A percentile compares a stretch with the other conserved stretches of the same genome.
These are phyloP conservation scores for Cystoderma amianthinum DNA, from an alignment of 768 basidiomycete genomes.

Conservation along the genomic window DNA sequence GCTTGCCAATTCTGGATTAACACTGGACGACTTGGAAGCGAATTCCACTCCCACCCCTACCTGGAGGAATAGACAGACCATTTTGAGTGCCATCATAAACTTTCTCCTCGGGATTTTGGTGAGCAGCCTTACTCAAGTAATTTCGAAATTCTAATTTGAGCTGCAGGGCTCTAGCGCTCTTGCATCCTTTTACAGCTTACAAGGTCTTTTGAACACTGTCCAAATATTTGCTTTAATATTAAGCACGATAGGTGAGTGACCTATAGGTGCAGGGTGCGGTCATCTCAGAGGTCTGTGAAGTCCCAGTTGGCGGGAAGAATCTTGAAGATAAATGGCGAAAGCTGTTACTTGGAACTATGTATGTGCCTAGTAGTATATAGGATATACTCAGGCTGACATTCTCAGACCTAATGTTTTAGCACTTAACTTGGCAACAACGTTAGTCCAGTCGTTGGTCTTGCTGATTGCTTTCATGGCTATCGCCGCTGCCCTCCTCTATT, in stretches of 20 bases:
- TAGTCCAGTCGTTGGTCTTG: slow-evolving; percentile 52
- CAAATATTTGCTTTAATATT: slow-evolving; percentile 69
- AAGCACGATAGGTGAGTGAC: slow-evolving; percentile 48
- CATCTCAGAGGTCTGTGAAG: slow-evolving; percentile 14
- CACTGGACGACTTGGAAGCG: slow-evolving; percentile 53
- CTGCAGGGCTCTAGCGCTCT: slow-evolving; percentile 62
- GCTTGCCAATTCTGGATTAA: slow-evolving; percentile 37
- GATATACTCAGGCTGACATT: slow-evolving; percentile 5
- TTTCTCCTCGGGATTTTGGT: slow-evolving; percentile 52
- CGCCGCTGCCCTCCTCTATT: slow-evolving; percentile 45
- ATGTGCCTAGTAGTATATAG: slow-evolving; percentile 13
- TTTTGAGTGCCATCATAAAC: slow-evolving; percentile 41
- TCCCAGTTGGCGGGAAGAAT: slow-evolving; percentile 28
- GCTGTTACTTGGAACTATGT: slow-evolving; percentile 66
- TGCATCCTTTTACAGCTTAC: slow-evolving; percentile 62
- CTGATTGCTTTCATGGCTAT: slow-evolving; percentile 53
- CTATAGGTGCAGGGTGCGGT: neutral
- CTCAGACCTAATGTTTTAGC: slow-evolving; percentile 66
- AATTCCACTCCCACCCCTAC: slow-evolving; percentile 39
- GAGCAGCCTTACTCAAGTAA: slow-evolving; percentile 12
- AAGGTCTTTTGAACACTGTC: slow-evolving; percentile 60
- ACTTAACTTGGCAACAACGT: slow-evolving; percentile 60
- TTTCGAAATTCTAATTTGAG: neutral
- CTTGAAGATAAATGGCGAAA: slow-evolving; percentile 46
- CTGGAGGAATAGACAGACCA: slow-evolving; percentile 49